Conservation (phyloP, 371 early-diverging fungal genomes). For the Mortierella sp. region DNA sequence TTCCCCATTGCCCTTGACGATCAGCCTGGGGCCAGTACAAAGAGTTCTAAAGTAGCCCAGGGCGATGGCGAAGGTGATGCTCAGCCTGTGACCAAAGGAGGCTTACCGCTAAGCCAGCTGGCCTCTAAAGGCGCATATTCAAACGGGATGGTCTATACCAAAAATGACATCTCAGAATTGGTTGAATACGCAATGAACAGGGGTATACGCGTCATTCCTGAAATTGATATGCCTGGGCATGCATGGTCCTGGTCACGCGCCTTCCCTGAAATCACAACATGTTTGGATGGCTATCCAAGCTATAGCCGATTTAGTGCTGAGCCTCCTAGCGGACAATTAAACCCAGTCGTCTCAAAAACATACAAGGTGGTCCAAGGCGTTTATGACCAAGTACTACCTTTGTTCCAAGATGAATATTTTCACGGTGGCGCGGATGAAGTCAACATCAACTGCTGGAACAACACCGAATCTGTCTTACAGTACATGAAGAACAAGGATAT, state of each 20-base stretch:
- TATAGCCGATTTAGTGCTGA: slow-evolving; percentile 75
- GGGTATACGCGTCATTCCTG: slow-evolving; percentile 82
- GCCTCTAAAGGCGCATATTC: slow-evolving; percentile 73
- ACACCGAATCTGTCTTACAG: slow-evolving; percentile 18
- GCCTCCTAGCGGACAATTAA: slow-evolving; percentile 81
- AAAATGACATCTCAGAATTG: slow-evolving; percentile 68
- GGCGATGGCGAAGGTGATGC: background rate
- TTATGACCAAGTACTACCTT: slow-evolving; percentile 66
- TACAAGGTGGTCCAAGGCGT: slow-evolving; percentile 68
- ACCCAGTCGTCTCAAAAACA: slow-evolving; percentile 69
- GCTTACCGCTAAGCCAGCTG: slow-evolving; percentile 68
- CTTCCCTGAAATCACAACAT: slow-evolving; percentile 65
- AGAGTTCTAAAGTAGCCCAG: background rate
- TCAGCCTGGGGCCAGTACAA: background rate
- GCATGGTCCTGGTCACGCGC: slow-evolving; percentile 60
- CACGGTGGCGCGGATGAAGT: slow-evolving; percentile 84
- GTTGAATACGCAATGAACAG: slow-evolving; percentile 74
- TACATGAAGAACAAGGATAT: slow-evolving; percentile 27
- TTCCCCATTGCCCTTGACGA: slow-evolving; percentile 69
- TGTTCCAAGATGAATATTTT: slow-evolving; percentile 73
- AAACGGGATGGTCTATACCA: slow-evolving; percentile 64
- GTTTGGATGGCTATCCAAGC: slow-evolving; percentile 62
- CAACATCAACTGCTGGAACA: slow-evolving; percentile 76
- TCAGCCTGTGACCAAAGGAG: background rate
- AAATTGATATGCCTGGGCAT: slow-evolving; percentile 81